Base-by-base conservation (phyloP, 805 yeast genomes). In the Lipomyces mesembrius region DNA sequence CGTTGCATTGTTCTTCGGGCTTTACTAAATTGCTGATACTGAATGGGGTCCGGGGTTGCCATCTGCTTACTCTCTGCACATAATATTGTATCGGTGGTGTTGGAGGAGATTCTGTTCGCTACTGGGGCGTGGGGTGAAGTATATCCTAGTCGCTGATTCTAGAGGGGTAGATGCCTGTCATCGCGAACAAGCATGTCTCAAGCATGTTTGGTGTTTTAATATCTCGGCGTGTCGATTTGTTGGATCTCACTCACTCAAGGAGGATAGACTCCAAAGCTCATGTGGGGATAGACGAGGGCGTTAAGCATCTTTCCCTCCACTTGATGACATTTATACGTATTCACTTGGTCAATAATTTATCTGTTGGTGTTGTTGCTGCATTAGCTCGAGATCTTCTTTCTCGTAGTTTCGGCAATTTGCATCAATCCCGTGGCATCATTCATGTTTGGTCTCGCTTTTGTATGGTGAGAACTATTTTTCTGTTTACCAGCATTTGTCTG, bases 1-100 rank as follows among this genome's bases (percentile, higher is more conserved):
- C 9, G 43, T 51, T 25, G 66, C 53, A 22, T 17, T 63, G 29
- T 12, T 58, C 27, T 52, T 63, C 53, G 59, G 59, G n/a, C 55
- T 58, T 12, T 14, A 56, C 59, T 56, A 56, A 25, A 37, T 20
- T 56, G 59, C 20, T 43, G 49, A 43, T 43, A 43, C 17, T 29
- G 32, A 29, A 29, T 29, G 7, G 14, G 39, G 39, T 11, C 17
- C 14, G 11, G 17, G 39, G 3, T 37, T 37, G 39, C 17, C 39
- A 29, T 29, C 32, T 5, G 32, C 5, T 29, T 29, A 29, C 32
- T 29, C 32, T 37, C 39, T 11, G 39, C 17, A 37, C 1, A 12
- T 12, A 11, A 7, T 35, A 14, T 11, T 11, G 39, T 14, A 37
- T 37, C 14, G 39, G 39, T 37, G 39, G 39, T 37, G 39, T 37